Evolutionary conservation across 202 grass and related monocot genomes (phyloP).

Genomic region (Carex arenaria): DNA sequence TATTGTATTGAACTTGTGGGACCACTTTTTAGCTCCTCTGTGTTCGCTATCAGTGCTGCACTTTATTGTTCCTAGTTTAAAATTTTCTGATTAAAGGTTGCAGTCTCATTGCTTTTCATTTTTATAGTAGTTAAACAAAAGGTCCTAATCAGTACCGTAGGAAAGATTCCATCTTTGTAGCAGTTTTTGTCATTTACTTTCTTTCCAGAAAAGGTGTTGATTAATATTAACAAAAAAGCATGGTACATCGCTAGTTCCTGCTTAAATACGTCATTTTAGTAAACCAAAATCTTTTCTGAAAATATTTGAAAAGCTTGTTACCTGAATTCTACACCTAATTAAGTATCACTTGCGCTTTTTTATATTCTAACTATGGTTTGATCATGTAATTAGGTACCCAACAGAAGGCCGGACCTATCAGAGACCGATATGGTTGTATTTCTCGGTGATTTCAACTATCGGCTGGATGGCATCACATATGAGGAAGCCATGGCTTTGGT

Average conservation of each 20-base stretch:
- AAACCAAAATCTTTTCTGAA: background rate
- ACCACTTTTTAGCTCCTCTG: background rate
- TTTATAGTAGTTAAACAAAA: background rate
- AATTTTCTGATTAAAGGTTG: background rate
- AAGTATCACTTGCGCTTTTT: background rate
- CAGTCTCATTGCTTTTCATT: background rate
- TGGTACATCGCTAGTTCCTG: background rate
- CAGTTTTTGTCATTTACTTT: background rate
- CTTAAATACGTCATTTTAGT: background rate
- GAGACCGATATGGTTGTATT: slow-evolving; percentile 84
- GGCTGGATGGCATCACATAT: slow-evolving; percentile 68
- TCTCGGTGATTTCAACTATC: slow-evolving; percentile 97
- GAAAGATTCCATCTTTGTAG: background rate
- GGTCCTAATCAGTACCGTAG: background rate
- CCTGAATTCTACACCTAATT: background rate
- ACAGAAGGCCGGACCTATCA: slow-evolving; percentile 59
- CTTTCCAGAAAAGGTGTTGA: background rate
- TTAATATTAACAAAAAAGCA: background rate
- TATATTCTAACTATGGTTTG: background rate
- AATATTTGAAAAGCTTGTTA: background rate
- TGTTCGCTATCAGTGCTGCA: background rate
- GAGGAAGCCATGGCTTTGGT: slow-evolving; percentile 70
- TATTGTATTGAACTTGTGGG: background rate
- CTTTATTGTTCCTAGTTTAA: background rate
- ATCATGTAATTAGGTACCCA: background rate